Base-by-base conservation (phyloP, 345 rosid species). In the Gossypioides kirkii region DNA sequence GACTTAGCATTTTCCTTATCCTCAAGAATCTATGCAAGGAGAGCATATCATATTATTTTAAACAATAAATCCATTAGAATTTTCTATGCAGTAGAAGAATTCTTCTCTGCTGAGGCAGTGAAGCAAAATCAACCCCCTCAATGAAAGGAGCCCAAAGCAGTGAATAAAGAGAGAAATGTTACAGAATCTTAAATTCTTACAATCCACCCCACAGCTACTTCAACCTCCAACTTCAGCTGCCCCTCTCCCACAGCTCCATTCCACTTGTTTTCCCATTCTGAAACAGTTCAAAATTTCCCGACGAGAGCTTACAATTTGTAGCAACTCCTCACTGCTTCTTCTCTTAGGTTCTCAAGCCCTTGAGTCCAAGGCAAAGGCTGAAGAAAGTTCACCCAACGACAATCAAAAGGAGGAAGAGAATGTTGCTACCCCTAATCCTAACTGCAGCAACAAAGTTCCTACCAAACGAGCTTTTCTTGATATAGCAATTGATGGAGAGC, bases 401-500 rank as follows among this genome's bases (percentile, higher is more conserved):
- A 78, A 70, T 6, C 80, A 60, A 47, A 58, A 36, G 50, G 63
- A 73, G 43, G 67, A 73, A n/a, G 76, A 65, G 66, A 71, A 53
- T 23, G 20, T 23, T 58, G 12, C 56, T 25, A 54, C 50, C 73
- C 61, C 56, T 9, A 11, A 54, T 42, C 20, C 71, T 25, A 56
- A 10, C 52, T 90, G 94, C 80, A 26, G 18, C 61, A 52, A 79
- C 47, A 78, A 77, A 79, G 74, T 76, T 72, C 71, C 84, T 0
- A 82, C 86, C 1, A 82, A 83, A 81, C 80, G 73, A 78, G 98
- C 89, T 49, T 94, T 88, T 77, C 79, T 94, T 1, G 98, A 94
- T 64, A 77, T 94, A 50, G 82, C 97, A 3, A 82, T 94, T 10
- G 91, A 84, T 60, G 89, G 97, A 63, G 83, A 92, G 55, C 87